phyloP scores from a whole-genome alignment of 805 yeast species.

The Saccharomycopsis sp. region DNA sequence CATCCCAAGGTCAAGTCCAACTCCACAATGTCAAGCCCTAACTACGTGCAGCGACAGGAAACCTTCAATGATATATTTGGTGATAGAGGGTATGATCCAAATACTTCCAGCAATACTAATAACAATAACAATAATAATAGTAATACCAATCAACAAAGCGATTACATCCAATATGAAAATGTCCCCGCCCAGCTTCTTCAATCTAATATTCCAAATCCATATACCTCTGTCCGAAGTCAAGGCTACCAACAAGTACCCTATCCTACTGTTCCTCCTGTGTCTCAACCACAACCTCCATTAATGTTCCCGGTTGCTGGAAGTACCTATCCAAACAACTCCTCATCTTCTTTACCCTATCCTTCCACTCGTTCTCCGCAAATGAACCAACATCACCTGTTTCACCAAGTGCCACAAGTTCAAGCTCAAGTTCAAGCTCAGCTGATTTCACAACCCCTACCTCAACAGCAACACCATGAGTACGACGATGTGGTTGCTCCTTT shows the following conservation, averaged over 20 bases:
- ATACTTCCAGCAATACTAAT: neutral
- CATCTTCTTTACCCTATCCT: neutral
- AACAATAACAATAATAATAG: too few relatives aligned
- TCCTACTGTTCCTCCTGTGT: neutral
- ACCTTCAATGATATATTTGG: constrained; percentile 19
- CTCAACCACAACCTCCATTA: neutral
- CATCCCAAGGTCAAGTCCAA: too few relatives aligned
- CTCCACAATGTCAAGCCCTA: constrained; percentile 11
- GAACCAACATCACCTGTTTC: neutral
- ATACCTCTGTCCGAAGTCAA: too few relatives aligned
- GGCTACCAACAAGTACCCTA: neutral
- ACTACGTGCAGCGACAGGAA: constrained; percentile 17
- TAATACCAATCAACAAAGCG: too few relatives aligned
- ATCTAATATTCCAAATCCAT: constrained; percentile 10
- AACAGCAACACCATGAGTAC: constrained; percentile 2
- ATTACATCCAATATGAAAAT: constrained; percentile 11
- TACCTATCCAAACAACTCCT: neutral
- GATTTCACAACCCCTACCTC: neutral
- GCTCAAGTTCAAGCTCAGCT: neutral
- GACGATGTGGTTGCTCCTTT: constrained; percentile 11
- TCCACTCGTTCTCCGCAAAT: neutral
- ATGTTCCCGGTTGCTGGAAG: neutral
- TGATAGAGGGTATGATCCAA: constrained; percentile 5
- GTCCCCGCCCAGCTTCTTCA: constrained; percentile 13
- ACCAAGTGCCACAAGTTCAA: neutral